Base-by-base conservation (phyloP, 306 rosid species). In the Begonia peltatifolia region DNA sequence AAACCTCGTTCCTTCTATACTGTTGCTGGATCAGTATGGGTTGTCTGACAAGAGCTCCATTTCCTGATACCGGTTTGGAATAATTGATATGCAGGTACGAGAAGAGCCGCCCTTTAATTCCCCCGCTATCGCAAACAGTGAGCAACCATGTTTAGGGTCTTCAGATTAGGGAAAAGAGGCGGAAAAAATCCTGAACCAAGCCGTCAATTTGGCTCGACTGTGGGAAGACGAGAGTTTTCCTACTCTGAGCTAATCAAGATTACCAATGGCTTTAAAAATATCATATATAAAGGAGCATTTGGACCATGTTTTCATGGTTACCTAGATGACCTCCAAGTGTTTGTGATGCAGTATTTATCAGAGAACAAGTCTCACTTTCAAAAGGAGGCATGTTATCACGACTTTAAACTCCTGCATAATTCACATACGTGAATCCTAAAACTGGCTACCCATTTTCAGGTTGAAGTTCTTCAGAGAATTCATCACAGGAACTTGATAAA, bases 191-290 rank as follows among this genome's bases (percentile, higher is more conserved):
- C 7, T 44, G 48, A 44, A 44, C 14, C 48, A 1, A 23, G 25
- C 5, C 25, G 20, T 57, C 43, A 2, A 12, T 23, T 30, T 9
- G 5, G 12, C 47, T 50, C 14, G n/a, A 14, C 30, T 17, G 53
- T 12, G 14, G 38, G 15, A 47, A 42, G 35, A 42, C 63, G 63
- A 8, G 44, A 46, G 16, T 47, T 59, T 59, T 23, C 63, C 14
- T 48, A 59, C 12, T 20, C 5, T 11, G 54, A 59, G 54, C 6
- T 59, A 12, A n/a, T 47, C 14, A 59, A 59, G 46, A 59, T 59
- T 11, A 59, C 63, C 15, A 0, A 48, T 59, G 23, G 47, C 9
- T 59, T 59, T 17, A 17, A 14, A 30, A 41, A 18, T 6, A 9
- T 3, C 14, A 16, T 36, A 6, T 44, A 25, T 13, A 0, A 0